Conservation (phyloP, 1,139 yeast species). For the Saccharomyces hybrid region DNA sequence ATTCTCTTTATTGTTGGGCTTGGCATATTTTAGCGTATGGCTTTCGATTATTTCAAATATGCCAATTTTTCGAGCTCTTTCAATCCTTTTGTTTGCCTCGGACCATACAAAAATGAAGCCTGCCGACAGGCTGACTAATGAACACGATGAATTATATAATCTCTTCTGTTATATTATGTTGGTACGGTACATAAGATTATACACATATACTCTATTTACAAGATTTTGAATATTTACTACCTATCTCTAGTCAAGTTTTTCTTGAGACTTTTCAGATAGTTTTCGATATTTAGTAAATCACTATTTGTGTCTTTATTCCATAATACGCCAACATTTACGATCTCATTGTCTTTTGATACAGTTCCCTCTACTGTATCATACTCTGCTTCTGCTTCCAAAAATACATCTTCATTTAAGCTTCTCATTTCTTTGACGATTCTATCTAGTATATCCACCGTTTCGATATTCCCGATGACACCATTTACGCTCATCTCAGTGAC, state of each 20-base stretch:
- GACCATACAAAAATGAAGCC: not conserved
- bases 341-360: not conserved
- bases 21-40: too few species aligned
- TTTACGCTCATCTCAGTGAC: constrained; percentile 28
- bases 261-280: constrained; percentile 7
- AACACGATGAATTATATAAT: too few species aligned
- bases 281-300: constrained; percentile 9
- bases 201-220: not conserved
- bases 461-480: constrained; percentile 27
- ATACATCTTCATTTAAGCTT: constrained; percentile 20
- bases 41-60: not conserved
- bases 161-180: too few species aligned
- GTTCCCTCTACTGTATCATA: constrained; percentile 10
- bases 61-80: not conserved
- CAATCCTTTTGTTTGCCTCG: not conserved
- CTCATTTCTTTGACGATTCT: constrained; percentile 15
- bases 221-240: not conserved
- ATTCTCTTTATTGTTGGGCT: not conserved
- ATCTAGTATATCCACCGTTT: constrained; percentile 24
- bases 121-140: not conserved
- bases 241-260: constrained; percentile 1
- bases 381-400: not conserved
- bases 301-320: constrained; percentile 12
- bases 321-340: constrained; percentile 5
- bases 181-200: not conserved